phyloP scores from a whole-genome alignment of 2,329 filamentous ascomycete species.

The Ciborinia camelliae region DNA sequence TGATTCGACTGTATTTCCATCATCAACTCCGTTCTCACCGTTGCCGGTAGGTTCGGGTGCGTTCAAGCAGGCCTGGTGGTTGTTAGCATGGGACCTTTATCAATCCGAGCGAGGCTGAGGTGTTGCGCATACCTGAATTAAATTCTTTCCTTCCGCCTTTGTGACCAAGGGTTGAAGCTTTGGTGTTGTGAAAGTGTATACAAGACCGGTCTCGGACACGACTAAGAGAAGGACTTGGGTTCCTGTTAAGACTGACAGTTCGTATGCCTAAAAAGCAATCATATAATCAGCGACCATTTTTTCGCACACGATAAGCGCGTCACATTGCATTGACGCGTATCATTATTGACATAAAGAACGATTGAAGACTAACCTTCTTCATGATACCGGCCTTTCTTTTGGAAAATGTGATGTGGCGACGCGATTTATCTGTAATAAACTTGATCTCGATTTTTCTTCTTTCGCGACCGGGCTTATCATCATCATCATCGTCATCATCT shows the following conservation, averaged over 20 bases:
- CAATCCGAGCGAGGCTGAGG: neutral
- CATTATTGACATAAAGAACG: neutral
- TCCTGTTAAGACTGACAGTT: slow-evolving; percentile 93
- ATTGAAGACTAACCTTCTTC: slow-evolving; percentile 80
- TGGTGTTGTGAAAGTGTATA: slow-evolving; percentile 97
- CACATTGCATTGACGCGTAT: slow-evolving; percentile 30
- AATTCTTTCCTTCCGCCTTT: slow-evolving; percentile 97
- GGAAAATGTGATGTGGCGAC: slow-evolving; percentile 98
- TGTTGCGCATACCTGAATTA: slow-evolving; percentile 75
- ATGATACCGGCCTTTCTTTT: slow-evolving; percentile 99
- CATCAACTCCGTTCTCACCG: slow-evolving; percentile 77
- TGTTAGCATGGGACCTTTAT: slow-evolving; percentile 37
- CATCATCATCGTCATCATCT: slow-evolving; percentile 96
- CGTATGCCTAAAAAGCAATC: slow-evolving; percentile 69
- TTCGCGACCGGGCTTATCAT: slow-evolving; percentile 96
- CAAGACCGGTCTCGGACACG: slow-evolving; percentile 93
- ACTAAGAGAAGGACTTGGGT: slow-evolving; percentile 96
- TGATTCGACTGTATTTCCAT: slow-evolving; percentile 75
- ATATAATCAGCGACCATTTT: slow-evolving; percentile 26
- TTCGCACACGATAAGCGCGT: slow-evolving; percentile 24
- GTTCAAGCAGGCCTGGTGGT: slow-evolving; percentile 81
- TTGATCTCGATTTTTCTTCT: slow-evolving; percentile 99
- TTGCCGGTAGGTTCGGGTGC: slow-evolving; percentile 84
- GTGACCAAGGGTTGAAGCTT: slow-evolving; percentile 98
- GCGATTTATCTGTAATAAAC: slow-evolving; percentile 99